Evolutionary conservation across 2,329 filamentous ascomycete species (phyloP).

Genomic region (Lasiodiplodia theobromae): DNA sequence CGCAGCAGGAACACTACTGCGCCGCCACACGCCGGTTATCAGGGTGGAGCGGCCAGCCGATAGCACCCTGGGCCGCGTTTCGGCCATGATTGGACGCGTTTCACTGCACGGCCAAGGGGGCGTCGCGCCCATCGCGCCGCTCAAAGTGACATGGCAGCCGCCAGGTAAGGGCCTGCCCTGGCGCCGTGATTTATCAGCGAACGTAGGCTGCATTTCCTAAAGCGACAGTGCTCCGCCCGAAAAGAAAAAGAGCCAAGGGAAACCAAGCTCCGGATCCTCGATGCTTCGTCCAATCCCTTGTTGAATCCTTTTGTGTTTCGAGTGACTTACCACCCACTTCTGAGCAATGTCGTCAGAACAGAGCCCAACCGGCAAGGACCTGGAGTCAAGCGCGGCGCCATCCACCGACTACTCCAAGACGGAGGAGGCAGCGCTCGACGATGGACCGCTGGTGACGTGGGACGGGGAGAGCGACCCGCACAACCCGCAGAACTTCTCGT

Average conservation of each 20-base stretch:
- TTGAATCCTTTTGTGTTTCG: background rate
- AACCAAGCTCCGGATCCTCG: no score
- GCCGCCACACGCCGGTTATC: background rate
- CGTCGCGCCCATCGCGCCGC: background rate
- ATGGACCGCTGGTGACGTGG: constrained; percentile 23
- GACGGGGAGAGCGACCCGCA: constrained; percentile 28
- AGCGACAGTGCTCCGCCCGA: background rate
- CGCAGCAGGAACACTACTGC: background rate
- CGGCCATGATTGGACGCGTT: background rate
- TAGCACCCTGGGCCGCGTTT: background rate
- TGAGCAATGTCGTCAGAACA: background rate
- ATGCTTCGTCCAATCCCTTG: no score
- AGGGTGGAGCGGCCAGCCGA: background rate
- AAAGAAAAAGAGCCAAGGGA: background rate
- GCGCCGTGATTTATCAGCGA: constrained; percentile 2
- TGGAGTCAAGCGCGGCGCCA: background rate
- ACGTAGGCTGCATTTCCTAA: no score
- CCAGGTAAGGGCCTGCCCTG: background rate
- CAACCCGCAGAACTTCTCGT: constrained; percentile 29
- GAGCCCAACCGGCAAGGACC: background rate
- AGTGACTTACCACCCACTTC: background rate
- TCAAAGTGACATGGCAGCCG: background rate
- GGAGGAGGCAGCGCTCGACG: background rate
- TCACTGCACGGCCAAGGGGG: background rate
- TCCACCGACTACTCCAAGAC: background rate